Evolutionary conservation across 2,329 filamentous ascomycete genomes (phyloP).

Genomic region (Ilyonectria robusta): DNA sequence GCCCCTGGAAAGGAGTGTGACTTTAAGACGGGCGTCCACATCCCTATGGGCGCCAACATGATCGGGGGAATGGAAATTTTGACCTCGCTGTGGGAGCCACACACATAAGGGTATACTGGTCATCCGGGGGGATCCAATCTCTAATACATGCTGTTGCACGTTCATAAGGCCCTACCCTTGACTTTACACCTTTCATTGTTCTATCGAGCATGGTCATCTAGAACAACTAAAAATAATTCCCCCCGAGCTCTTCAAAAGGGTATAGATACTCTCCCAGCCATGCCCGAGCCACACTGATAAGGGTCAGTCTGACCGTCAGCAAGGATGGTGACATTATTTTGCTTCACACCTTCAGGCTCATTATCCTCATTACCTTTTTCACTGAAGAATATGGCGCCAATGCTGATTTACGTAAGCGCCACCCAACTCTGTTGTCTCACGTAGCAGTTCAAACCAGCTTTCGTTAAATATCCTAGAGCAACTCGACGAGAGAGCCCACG

Average conservation of each 20-base stretch:
- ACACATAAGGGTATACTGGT: conserved; percentile 69
- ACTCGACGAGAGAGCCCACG: neutral
- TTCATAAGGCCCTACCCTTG: too few species aligned
- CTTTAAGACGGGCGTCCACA: conserved; percentile 66
- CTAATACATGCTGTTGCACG: conserved; percentile 67
- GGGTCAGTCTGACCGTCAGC: too few species aligned
- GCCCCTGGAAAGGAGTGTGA: conserved; percentile 66
- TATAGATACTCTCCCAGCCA: too few species aligned
- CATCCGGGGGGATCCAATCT: conserved; percentile 62
- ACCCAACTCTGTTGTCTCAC: neutral
- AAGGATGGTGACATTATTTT: too few species aligned
- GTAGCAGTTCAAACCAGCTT: neutral
- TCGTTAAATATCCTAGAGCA: neutral
- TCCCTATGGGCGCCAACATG: conserved; percentile 52
- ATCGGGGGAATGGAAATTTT: conserved; percentile 1
- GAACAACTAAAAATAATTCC: too few species aligned
- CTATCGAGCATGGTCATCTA: too few species aligned
- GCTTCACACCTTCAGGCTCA: too few species aligned
- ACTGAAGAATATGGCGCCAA: too few species aligned
- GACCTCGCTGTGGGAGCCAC: conserved; percentile 52
- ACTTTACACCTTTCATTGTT: too few species aligned
- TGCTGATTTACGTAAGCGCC: neutral
- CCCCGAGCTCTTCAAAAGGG: too few species aligned
- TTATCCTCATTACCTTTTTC: too few species aligned
- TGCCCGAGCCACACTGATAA: too few species aligned